Evolutionary conservation across 2,329 filamentous ascomycete genomes (phyloP).

Genomic region (Fusarium albosuccineum): DNA sequence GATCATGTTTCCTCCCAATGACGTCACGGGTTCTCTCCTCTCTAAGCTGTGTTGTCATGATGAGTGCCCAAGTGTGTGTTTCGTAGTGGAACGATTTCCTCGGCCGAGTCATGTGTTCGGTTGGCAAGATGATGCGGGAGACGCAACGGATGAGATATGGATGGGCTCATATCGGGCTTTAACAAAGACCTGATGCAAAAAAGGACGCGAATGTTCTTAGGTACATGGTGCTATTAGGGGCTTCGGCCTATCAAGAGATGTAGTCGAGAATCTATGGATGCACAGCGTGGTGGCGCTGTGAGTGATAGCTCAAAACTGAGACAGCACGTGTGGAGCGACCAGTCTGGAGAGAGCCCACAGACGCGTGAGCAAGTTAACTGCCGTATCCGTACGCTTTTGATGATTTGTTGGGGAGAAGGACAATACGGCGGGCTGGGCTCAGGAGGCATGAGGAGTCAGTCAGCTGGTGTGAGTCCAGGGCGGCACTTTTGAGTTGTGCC

Average conservation of each 20-base stretch:
- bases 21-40: neutral
- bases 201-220: neutral
- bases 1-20: slow-evolving; percentile 34
- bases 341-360: slow-evolving; percentile 25
- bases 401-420: slow-evolving; percentile 25
- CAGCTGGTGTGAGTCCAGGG: slow-evolving; percentile 25
- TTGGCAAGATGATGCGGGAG: neutral
- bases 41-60: slow-evolving; percentile 7
- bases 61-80: slow-evolving; percentile 10
- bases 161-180: slow-evolving; percentile 21
- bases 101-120: slow-evolving; percentile 25
- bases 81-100: slow-evolving; percentile 19
- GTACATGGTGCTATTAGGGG: neutral
- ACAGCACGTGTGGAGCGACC: slow-evolving; percentile 26
- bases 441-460: slow-evolving; percentile 12
- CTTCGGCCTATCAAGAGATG: slow-evolving; percentile 24
- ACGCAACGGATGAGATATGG: slow-evolving; percentile 13
- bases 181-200: neutral
- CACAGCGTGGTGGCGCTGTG: slow-evolving; percentile 19
- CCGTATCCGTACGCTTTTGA: slow-evolving; percentile 7
- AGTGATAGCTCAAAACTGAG: slow-evolving; percentile 19
- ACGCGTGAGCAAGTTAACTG: slow-evolving; percentile 30
- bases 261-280: slow-evolving; percentile 9
- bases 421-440: neutral
- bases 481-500: neutral